Evolutionary conservation across 2,329 filamentous ascomycete species (phyloP).

Genomic region (Dichotomopilus funicola): DNA sequence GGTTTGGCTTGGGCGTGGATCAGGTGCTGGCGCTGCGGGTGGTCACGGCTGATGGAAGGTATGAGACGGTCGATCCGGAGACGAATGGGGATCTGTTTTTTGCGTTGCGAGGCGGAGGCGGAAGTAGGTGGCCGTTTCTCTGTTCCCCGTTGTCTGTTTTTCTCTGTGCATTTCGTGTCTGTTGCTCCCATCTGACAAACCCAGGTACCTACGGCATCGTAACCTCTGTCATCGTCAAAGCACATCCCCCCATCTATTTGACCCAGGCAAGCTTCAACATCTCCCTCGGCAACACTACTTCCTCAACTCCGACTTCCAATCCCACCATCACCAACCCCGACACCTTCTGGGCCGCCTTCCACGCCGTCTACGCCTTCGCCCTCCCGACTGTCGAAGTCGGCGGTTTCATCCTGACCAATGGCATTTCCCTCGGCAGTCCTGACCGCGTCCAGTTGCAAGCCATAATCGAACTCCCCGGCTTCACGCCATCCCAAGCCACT

Average conservation of each 20-base stretch:
- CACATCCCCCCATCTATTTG: conserved; percentile 11
- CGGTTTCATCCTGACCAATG: conserved; percentile 31
- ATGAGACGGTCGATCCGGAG: conserved; percentile 36
- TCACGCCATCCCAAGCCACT: conserved; percentile 21
- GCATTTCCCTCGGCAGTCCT: conserved; percentile 22
- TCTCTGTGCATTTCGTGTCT: neutral
- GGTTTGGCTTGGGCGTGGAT: conserved; percentile 45
- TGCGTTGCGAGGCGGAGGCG: conserved; percentile 34
- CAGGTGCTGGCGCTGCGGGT: conserved; percentile 44
- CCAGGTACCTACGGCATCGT: conserved; percentile 20
- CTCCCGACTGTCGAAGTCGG: conserved; percentile 30
- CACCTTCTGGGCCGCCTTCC: conserved; percentile 29
- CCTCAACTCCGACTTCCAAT: neutral
- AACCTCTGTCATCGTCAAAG: conserved; percentile 21
- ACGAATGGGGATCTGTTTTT: conserved; percentile 36
- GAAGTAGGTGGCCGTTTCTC: conserved; percentile 13
- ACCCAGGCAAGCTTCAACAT: conserved; percentile 13
- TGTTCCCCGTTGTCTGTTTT: neutral
- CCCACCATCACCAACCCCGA: conserved; percentile 10
- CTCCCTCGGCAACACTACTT: conserved; percentile 12
- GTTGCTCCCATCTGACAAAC: too few relatives aligned
- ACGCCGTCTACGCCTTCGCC: conserved; percentile 30
- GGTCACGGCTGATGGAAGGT: conserved; percentile 39
- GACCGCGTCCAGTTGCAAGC: conserved; percentile 28
- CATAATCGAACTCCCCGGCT: conserved; percentile 30